Conservation (phyloP, 2,329 filamentous ascomycete genomes). For the Gliomastix tumulicola region DNA sequence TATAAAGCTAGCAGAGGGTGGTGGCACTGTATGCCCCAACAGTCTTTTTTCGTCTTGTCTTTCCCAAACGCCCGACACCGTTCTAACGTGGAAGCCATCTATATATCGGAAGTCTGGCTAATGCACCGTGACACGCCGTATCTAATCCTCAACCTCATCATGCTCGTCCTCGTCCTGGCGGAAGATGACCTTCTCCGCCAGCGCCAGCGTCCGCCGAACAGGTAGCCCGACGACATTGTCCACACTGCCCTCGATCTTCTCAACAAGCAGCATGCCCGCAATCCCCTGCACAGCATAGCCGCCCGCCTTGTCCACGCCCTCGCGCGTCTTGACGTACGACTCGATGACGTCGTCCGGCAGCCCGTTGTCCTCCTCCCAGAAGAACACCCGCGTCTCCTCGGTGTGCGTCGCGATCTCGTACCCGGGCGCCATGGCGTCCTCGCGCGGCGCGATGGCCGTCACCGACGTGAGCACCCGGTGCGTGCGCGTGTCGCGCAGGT, state of each 20-base stretch:
- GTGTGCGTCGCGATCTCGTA: slow-evolving; percentile 77
- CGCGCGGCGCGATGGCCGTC: slow-evolving; percentile 73
- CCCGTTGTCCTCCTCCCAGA: slow-evolving; percentile 57
- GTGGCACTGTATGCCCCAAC: too few relatives aligned
- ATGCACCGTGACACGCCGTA: too few relatives aligned
- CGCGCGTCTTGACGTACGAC: slow-evolving; percentile 72
- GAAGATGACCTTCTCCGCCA: slow-evolving; percentile 85
- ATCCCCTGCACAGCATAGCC: slow-evolving; percentile 92
- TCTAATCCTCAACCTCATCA: slow-evolving; percentile 1
- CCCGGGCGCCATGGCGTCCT: slow-evolving; percentile 74
- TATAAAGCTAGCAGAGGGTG: too few relatives aligned
- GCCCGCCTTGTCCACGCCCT: slow-evolving; percentile 93
- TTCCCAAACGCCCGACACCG: too few relatives aligned
- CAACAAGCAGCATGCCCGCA: slow-evolving; percentile 78
- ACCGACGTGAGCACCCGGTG: slow-evolving; percentile 87
- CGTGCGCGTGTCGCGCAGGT: slow-evolving; percentile 65
- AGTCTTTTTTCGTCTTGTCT: too few relatives aligned
- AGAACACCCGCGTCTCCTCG: slow-evolving; percentile 88
- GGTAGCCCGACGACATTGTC: slow-evolving; percentile 95
- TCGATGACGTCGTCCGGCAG: slow-evolving; percentile 74
- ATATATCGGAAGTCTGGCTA: too few relatives aligned
- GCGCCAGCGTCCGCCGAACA: slow-evolving; percentile 64
- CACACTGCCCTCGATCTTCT: slow-evolving; percentile 80
- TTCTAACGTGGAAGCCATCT: too few relatives aligned
- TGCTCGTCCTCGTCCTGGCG: slow-evolving; percentile 50